Conservation (phyloP, 1,284 basidiomycete genomes). For the Vanrija sp. region DNA sequence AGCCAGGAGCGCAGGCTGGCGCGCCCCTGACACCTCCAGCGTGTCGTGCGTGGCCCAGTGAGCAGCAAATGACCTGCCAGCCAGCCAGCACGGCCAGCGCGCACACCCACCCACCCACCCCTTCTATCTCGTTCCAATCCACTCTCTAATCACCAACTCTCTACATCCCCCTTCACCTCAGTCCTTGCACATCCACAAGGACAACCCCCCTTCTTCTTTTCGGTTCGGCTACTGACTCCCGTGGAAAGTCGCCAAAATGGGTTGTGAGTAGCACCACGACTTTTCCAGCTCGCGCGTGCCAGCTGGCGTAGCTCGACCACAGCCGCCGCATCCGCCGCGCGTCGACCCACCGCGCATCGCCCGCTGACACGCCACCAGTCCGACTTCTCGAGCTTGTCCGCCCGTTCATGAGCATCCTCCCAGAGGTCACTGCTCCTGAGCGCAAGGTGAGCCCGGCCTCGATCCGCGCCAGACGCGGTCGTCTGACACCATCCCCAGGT, state of each 20-base stretch:
- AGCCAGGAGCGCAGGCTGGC: too few relatives aligned
- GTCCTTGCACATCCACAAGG: conserved; percentile 2
- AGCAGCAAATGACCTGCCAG: neutral
- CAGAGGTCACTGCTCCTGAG: conserved; percentile 93
- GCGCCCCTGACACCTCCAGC: neutral
- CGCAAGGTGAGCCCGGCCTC: conserved; percentile 63
- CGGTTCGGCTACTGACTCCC: conserved; percentile 17
- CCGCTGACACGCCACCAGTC: conserved; percentile 53
- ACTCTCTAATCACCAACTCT: neutral
- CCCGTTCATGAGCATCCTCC: conserved; percentile 87
- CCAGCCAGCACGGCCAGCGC: too few relatives aligned
- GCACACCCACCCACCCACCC: neutral
- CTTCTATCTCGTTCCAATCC: neutral
- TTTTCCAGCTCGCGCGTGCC: neutral
- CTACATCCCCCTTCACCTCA: neutral
- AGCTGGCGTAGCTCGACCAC: neutral
- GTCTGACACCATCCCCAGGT: conserved; percentile 55
- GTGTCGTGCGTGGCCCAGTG: conserved; percentile 1
- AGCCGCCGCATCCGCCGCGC: neutral
- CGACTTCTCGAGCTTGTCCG: conserved; percentile 94
- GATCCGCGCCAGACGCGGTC: neutral
- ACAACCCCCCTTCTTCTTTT: conserved; percentile 2
- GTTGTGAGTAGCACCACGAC: conserved; percentile 26
- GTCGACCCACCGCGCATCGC: neutral
- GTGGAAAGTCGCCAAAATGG: conserved; percentile 34